Percentiles rank a stretch among this genome's conserved stretches.
Evolutionary conservation across 805 yeast genomes (phyloP).

Genomic region (Torulaspora indica): DNA sequence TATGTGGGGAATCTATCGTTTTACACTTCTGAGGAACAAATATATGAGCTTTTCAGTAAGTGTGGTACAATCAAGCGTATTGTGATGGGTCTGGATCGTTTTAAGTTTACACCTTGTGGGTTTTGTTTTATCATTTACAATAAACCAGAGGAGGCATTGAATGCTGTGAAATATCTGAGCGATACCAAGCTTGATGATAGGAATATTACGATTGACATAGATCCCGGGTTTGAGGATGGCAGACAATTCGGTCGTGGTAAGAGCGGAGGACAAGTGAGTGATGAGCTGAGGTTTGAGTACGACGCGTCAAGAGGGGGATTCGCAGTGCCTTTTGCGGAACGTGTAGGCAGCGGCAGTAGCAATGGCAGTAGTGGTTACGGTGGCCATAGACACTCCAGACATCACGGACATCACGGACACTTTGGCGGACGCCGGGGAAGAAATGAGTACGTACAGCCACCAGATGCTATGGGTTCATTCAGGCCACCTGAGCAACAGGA

Average conservation of each 20-base stretch:
- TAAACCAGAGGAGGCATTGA: conserved; percentile 63
- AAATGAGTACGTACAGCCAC: conserved; percentile 13
- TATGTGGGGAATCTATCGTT: conserved; percentile 90
- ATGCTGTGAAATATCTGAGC: conserved; percentile 76
- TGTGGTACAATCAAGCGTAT: conserved; percentile 75
- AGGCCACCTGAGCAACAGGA: conserved; percentile 11
- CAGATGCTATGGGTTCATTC: conserved; percentile 19
- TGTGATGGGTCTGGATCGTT: conserved; percentile 92
- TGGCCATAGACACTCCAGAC: conserved; percentile 11
- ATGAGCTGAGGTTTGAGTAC: conserved; percentile 53
- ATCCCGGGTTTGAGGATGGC: conserved; percentile 94
- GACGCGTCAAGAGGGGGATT: conserved; percentile 47
- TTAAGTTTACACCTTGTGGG: conserved; percentile 91
- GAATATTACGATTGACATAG: conserved; percentile 78
- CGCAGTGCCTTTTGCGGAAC: conserved; percentile 39
- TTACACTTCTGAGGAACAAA: conserved; percentile 92
- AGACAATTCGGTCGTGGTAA: conserved; percentile 93
- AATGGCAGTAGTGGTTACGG: conserved; percentile 2
- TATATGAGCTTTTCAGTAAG: conserved; percentile 78
- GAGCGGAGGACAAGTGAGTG: conserved; percentile 86
- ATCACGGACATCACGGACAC: conserved; percentile 10
- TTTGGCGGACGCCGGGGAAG: conserved; percentile 11
- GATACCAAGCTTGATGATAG: conserved; percentile 83
- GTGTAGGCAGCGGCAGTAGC: conserved; percentile 18
- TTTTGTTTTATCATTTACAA: conserved; percentile 87